Conservation (phyloP, 306 rosid genomes). For the Castanopsis chinensis region DNA sequence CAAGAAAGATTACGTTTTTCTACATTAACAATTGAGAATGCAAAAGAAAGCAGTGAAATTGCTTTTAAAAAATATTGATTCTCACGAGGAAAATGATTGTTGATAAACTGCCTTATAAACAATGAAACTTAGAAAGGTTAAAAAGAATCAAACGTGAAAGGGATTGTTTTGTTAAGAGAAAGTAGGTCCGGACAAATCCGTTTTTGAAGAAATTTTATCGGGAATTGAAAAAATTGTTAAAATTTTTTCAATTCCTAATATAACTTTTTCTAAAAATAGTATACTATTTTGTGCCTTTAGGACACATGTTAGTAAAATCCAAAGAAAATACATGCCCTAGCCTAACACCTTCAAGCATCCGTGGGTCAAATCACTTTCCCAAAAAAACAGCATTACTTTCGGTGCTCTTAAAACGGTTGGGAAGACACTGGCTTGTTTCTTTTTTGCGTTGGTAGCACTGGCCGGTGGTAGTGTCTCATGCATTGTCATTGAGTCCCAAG, state of each 20-base stretch:
- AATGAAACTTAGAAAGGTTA: not conserved
- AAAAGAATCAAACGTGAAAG: not conserved
- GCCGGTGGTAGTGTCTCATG: no score
- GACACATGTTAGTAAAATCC: no score
- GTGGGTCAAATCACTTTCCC: not conserved
- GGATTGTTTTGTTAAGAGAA: not conserved
- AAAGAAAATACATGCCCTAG: not conserved
- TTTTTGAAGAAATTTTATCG: no score
- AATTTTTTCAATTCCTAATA: no score
- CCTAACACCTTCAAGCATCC: not conserved
- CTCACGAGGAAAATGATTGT: not conserved
- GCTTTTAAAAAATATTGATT: not conserved
- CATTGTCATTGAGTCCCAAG: no score
- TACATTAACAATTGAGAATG: not conserved
- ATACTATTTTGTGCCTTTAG: no score
- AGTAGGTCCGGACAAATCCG: no score
- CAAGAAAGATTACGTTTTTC: no score
- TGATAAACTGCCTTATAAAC: no score
- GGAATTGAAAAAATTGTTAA: no score
- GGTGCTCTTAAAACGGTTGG: not conserved
- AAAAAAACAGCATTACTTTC: not conserved
- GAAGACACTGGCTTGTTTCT: not conserved
- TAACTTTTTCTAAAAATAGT: accelerated
- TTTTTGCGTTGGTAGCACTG: no score
- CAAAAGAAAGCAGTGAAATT: not conserved